Evolutionary conservation across 331 rosid genomes (phyloP).

Genomic region (Erythrophleum ivorense): DNA sequence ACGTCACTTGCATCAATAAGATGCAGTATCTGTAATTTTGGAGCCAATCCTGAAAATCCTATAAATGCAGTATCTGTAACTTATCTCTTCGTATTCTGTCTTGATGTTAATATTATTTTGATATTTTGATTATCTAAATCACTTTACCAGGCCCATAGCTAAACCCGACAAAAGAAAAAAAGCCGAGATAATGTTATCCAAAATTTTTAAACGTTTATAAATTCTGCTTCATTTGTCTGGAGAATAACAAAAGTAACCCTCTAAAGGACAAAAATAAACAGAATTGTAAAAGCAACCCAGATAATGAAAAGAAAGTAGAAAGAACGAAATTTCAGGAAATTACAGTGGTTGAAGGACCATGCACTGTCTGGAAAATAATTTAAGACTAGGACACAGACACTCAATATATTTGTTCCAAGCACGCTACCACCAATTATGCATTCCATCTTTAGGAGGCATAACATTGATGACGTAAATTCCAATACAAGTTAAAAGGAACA

Average conservation of each 20-base stretch:
- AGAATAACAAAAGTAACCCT: not conserved
- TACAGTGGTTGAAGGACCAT: not conserved
- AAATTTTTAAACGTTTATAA: too few species aligned
- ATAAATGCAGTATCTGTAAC: constrained; percentile 40
- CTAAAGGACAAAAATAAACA: constrained; percentile 7
- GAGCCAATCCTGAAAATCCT: constrained; percentile 86
- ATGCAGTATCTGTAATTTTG: too few species aligned
- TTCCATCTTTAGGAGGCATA: too few species aligned
- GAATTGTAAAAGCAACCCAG: not conserved
- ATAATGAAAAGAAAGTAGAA: not conserved
- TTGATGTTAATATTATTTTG: constrained; percentile 20
- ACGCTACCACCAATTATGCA: too few species aligned
- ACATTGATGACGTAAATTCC: too few species aligned
- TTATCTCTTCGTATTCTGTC: constrained; percentile 32
- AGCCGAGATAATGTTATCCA: not conserved
- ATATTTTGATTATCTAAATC: constrained; percentile 33
- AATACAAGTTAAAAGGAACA: too few species aligned
- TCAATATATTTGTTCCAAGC: too few species aligned
- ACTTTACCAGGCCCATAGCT: not conserved
- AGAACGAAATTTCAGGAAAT: constrained; percentile 5
- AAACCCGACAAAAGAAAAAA: not conserved
- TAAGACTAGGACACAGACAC: too few species aligned
- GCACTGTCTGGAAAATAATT: too few species aligned
- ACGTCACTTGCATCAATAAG: constrained; percentile 83
- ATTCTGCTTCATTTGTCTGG: too few species aligned